A percentile compares a stretch with the other conserved stretches of the same genome.
phyloP scores from a whole-genome alignment of 306 rosid genomes.

The Pterocarpus macrocarpus region DNA sequence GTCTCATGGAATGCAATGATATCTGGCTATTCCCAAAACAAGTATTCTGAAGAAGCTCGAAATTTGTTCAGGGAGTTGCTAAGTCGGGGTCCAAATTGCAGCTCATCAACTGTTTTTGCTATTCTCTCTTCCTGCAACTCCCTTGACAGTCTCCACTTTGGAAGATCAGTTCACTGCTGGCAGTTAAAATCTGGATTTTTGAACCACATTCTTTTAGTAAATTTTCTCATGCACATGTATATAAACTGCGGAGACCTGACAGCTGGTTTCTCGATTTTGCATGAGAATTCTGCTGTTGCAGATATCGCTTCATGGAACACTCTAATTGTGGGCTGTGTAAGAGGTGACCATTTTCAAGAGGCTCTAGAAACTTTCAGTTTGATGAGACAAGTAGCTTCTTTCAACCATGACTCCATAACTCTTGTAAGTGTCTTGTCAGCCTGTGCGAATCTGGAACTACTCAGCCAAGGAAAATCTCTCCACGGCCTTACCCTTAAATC shows the following conservation, averaged over 20 bases:
- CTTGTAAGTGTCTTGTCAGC: conserved; percentile 61
- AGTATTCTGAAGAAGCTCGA: conserved; percentile 56
- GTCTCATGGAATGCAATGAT: conserved; percentile 73
- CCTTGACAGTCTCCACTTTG: conserved; percentile 49
- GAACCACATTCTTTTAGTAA: conserved; percentile 53
- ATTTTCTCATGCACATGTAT: conserved; percentile 64
- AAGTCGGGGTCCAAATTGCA: conserved; percentile 40
- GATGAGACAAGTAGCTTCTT: conserved; percentile 51
- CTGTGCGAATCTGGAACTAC: conserved; percentile 61
- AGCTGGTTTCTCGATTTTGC: conserved; percentile 59
- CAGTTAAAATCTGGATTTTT: conserved; percentile 65
- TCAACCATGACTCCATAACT: conserved; percentile 62
- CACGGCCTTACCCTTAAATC: conserved; percentile 59
- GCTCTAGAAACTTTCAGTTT: conserved; percentile 55
- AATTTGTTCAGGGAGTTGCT: conserved; percentile 56
- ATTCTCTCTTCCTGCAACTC: conserved; percentile 63
- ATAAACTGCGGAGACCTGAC: conserved; percentile 57
- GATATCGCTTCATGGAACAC: conserved; percentile 68
- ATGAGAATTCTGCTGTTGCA: conserved; percentile 47
- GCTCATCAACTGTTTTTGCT: conserved; percentile 58
- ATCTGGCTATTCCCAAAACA: conserved; percentile 68
- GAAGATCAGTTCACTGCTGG: conserved; percentile 71
- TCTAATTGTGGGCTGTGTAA: conserved; percentile 57
- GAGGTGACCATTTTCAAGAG: conserved; percentile 47
- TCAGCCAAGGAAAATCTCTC: conserved; percentile 55